Conservation (phyloP, 306 rosid species). For the Quercus glauca region DNA sequence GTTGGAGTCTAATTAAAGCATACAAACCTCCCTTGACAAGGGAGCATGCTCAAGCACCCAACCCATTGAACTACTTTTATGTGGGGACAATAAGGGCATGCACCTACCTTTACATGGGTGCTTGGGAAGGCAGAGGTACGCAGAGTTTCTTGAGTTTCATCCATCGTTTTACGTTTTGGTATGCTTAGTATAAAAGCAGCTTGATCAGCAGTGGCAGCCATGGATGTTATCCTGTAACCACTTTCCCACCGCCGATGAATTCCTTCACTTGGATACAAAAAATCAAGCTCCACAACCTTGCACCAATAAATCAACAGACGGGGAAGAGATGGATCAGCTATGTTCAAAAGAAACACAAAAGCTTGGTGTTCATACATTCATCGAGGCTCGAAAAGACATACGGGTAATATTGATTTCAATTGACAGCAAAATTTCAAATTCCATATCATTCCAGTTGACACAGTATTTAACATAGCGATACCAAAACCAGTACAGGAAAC, state of each 20-base stretch:
- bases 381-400: not conserved
- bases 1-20: not conserved
- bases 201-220: slow-evolving; percentile 94
- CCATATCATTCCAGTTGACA: no score
- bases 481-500: no score
- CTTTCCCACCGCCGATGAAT: slow-evolving; percentile 88
- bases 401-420: not conserved
- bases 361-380: not conserved
- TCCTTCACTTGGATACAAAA: slow-evolving; percentile 92
- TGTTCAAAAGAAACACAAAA: not conserved
- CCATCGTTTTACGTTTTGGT: slow-evolving; percentile 81
- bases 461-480: no score
- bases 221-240: slow-evolving; percentile 82
- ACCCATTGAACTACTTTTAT: not conserved
- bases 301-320: slow-evolving; percentile 7
- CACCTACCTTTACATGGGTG: slow-evolving; percentile 84
- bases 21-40: not conserved
- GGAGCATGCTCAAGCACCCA: not conserved
- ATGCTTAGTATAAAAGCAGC: slow-evolving; percentile 92
- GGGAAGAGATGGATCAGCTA: not conserved
- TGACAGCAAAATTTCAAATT: not conserved
- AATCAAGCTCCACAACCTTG: slow-evolving; percentile 94
- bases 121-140: slow-evolving; percentile 96
- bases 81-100: slow-evolving; percentile 4
- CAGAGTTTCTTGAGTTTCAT: slow-evolving; percentile 88